These are phyloP conservation scores for Polychaeton citri DNA, from an alignment of 2,329 filamentous ascomycete species.

Conservation along the genomic window DNA sequence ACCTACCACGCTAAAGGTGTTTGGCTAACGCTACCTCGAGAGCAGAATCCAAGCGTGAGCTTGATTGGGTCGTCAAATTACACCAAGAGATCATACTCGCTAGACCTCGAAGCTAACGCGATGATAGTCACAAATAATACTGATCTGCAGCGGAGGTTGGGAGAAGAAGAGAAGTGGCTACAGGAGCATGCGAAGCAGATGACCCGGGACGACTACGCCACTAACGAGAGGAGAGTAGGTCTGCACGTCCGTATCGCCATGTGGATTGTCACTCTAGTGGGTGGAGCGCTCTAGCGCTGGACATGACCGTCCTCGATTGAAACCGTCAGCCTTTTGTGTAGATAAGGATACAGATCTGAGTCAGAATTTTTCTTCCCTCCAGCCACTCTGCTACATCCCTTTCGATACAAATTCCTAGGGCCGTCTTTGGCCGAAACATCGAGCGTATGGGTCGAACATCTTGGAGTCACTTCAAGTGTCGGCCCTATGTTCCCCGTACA, in stretches of 20 bases:
- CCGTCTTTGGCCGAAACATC: too few relatives aligned
- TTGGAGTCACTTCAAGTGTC: too few relatives aligned
- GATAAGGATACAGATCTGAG: too few relatives aligned
- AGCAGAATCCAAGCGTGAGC: constrained; percentile 58
- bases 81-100: constrained; percentile 80
- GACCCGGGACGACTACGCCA: constrained; percentile 65
- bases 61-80: constrained; percentile 91
- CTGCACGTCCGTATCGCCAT: constrained; percentile 77
- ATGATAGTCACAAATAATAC: constrained; percentile 71
- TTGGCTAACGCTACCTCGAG: constrained; percentile 62
- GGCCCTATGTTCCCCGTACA: too few relatives aligned
- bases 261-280: constrained; percentile 61
- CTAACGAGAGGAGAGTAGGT: constrained; percentile 68
- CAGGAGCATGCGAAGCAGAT: constrained; percentile 58
- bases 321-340: too few relatives aligned
- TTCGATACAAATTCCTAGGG: too few relatives aligned
- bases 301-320: too few relatives aligned
- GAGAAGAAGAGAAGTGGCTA: constrained; percentile 67
- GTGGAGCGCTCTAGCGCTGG: constrained; percentile 2
- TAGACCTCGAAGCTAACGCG: constrained; percentile 83
- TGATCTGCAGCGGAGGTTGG: constrained; percentile 57
- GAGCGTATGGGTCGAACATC: too few relatives aligned
- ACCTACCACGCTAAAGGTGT: constrained; percentile 96
- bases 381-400: too few relatives aligned
- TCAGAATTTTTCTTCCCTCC: too few relatives aligned